Percentiles rank a stretch among this genome's conserved stretches.
Conservation (phyloP, 2,329 filamentous ascomycete genomes). For the Tolypocladium tropicale region DNA sequence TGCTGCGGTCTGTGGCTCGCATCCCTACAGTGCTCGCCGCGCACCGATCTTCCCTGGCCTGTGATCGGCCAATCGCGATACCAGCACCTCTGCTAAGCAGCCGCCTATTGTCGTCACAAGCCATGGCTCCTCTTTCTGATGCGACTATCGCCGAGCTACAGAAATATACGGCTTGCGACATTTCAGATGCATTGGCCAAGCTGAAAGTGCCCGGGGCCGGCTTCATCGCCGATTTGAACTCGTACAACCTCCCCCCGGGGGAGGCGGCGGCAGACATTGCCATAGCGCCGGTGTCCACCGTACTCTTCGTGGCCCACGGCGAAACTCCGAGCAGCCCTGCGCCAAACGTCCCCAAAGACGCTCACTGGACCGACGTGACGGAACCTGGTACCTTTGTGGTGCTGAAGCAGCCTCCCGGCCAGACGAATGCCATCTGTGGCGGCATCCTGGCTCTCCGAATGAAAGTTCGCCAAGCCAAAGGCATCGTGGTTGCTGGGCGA, state of each 20-base stretch:
- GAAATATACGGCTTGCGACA: constrained; percentile 40
- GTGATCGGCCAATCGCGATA: not conserved
- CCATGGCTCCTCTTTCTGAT: constrained; percentile 4
- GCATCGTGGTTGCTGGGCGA: constrained; percentile 57
- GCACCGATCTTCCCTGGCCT: not conserved
- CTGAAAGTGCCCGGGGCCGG: constrained; percentile 57
- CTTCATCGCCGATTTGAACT: constrained; percentile 48
- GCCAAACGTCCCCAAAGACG: constrained; percentile 44
- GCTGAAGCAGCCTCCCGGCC: constrained; percentile 53
- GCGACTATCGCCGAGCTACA: constrained; percentile 17
- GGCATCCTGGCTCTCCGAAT: constrained; percentile 67
- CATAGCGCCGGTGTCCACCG: constrained; percentile 48
- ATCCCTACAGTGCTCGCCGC: not conserved
- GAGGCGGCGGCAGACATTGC: constrained; percentile 17
- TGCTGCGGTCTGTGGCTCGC: not conserved
- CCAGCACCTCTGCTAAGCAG: not conserved
- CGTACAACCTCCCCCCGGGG: constrained; percentile 16
- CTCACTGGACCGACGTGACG: constrained; percentile 60
- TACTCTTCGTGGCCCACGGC: constrained; percentile 52
- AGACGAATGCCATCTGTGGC: constrained; percentile 63
- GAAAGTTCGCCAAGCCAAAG: constrained; percentile 48
- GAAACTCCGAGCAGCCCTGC: constrained; percentile 17
- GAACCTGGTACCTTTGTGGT: constrained; percentile 51
- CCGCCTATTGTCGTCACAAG: not conserved
- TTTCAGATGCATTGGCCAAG: constrained; percentile 65